Percentiles rank a stretch among this genome's conserved stretches.
These are phyloP conservation scores for Didymosphaeria variabile DNA, from an alignment of 2,329 filamentous ascomycete genomes.

Conservation along the genomic window DNA sequence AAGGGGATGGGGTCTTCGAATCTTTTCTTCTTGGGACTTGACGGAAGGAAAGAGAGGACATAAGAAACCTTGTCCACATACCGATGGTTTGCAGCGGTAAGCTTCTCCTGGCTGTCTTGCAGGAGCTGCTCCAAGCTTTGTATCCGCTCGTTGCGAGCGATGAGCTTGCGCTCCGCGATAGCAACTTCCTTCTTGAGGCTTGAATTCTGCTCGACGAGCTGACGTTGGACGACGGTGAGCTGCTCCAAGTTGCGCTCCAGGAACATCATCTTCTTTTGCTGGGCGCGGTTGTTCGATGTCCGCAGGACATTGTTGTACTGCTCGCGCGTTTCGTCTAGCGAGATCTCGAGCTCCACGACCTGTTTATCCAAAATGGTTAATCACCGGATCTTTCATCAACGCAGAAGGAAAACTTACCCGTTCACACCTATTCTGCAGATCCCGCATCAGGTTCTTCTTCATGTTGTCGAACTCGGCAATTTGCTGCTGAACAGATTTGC, in stretches of 20 bases:
- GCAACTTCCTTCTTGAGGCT: constrained; percentile 98
- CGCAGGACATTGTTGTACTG: constrained; percentile 99
- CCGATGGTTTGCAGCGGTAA: constrained; percentile 97
- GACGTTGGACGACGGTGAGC: constrained; percentile 94
- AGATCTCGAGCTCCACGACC: constrained; percentile 96
- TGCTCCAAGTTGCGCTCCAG: constrained; percentile 97
- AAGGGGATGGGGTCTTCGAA: background rate
- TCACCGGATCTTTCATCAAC: constrained; percentile 16
- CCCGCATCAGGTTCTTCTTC: constrained; percentile 99
- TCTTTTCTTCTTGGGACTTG: constrained; percentile 1
- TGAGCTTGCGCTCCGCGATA: constrained; percentile 96
- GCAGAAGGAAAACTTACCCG: constrained; percentile 61
- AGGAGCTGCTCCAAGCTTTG: constrained; percentile 90
- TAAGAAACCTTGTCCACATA: constrained; percentile 60
- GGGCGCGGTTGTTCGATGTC: constrained; percentile 95
- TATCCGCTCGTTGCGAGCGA: constrained; percentile 96
- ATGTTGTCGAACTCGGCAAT: constrained; percentile 98
- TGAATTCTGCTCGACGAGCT: constrained; percentile 97
- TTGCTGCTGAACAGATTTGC: constrained; percentile 95
- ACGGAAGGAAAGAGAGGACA: constrained; percentile 8
- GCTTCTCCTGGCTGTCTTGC: constrained; percentile 97
- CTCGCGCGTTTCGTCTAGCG: constrained; percentile 94
- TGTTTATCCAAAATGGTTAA: constrained; percentile 37
- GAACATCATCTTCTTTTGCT: constrained; percentile 99
- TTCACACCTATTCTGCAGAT: constrained; percentile 97